These are phyloP conservation scores for Bruguiera gymnorhiza DNA, from an alignment of 345 rosid genomes.

Conservation along the genomic window DNA sequence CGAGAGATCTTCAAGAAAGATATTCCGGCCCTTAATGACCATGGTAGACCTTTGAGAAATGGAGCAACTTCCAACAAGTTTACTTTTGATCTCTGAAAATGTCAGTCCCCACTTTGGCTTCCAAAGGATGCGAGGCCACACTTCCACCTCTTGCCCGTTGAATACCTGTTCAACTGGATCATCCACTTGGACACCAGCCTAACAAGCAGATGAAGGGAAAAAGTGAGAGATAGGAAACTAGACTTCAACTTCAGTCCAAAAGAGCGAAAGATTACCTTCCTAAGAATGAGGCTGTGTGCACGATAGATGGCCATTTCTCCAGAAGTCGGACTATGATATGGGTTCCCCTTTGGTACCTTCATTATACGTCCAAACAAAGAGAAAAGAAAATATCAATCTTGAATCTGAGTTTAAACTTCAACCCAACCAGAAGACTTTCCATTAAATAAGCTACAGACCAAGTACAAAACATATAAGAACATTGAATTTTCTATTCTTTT, in stretches of 20 bases:
- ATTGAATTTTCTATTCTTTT: too few relatives aligned
- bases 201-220: constrained; percentile 17
- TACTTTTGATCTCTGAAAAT: constrained; percentile 62
- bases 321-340: constrained; percentile 93
- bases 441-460: neutral
- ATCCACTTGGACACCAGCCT: constrained; percentile 76
- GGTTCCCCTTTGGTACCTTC: constrained; percentile 89
- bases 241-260: neutral
- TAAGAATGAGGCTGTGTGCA: constrained; percentile 71
- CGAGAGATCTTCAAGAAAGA: constrained; percentile 52
- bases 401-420: constrained; percentile 1
- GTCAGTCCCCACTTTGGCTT: constrained; percentile 86
- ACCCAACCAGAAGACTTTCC: neutral
- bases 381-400: neutral
- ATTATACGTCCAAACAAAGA: constrained; percentile 11
- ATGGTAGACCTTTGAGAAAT: constrained; percentile 67
- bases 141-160: constrained; percentile 92
- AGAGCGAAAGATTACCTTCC: constrained; percentile 34
- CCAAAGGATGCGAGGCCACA: constrained; percentile 86
- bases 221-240: constrained; percentile 7
- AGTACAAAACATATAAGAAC: neutral
- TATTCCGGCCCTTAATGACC: constrained; percentile 65
- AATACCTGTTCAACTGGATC: constrained; percentile 61
- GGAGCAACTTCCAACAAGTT: constrained; percentile 56
- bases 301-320: constrained; percentile 91